Evolutionary conservation across 306 rosid species (phyloP).

Genomic region (Aeschynomene evenia): DNA sequence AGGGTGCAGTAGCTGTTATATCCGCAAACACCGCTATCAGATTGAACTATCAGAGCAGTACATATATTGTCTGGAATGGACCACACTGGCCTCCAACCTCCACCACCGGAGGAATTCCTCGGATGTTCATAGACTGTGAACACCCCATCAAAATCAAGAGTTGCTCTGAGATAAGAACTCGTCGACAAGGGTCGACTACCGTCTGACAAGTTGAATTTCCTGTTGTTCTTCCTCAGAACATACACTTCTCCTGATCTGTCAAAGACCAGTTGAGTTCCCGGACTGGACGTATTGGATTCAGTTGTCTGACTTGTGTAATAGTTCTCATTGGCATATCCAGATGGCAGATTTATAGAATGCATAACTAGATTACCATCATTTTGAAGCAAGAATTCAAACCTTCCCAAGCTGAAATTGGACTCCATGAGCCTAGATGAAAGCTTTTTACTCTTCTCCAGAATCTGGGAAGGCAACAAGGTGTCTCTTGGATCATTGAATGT

Average conservation of each 20-base stretch:
- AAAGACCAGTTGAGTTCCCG: slow-evolving; percentile 37
- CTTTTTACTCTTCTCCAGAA: slow-evolving; percentile 8
- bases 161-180: slow-evolving; percentile 38
- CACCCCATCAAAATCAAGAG: slow-evolving; percentile 51
- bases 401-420: slow-evolving; percentile 38
- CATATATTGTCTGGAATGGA: slow-evolving; percentile 39
- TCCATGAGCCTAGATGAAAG: slow-evolving; percentile 38
- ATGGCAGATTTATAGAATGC: slow-evolving; percentile 38
- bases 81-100: slow-evolving; percentile 31
- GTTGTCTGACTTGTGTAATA: slow-evolving; percentile 25
- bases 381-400: slow-evolving; percentile 39
- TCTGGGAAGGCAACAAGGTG: slow-evolving; percentile 53
- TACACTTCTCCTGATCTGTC: slow-evolving; percentile 37
- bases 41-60: fast-evolving
- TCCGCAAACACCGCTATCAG: slow-evolving; percentile 37
- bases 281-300: slow-evolving; percentile 5
- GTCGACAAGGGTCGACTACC: not conserved
- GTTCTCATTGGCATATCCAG: slow-evolving; percentile 11
- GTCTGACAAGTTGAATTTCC: not conserved
- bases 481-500: slow-evolving; percentile 41
- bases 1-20: slow-evolving; percentile 35
- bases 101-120: slow-evolving; percentile 8
- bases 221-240: slow-evolving; percentile 11
- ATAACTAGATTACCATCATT: slow-evolving; percentile 41
- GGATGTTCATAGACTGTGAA: slow-evolving; percentile 29